Evolutionary conservation across 2,329 filamentous ascomycete genomes (phyloP).

Genomic region (Penicillium brasilianum): DNA sequence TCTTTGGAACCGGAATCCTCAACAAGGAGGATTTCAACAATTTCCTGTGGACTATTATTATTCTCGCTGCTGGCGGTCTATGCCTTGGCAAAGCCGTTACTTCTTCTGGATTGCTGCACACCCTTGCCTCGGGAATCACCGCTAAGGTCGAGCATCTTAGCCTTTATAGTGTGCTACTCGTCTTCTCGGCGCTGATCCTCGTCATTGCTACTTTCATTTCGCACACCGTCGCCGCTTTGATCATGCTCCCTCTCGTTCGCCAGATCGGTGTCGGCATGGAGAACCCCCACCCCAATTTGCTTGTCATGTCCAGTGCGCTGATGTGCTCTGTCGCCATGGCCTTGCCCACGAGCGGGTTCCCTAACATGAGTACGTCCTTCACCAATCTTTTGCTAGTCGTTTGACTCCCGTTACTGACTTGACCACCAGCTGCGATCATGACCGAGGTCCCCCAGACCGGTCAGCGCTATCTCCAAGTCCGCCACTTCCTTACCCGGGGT

Average conservation of each 20-base stretch:
- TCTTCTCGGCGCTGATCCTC: slow-evolving; percentile 82
- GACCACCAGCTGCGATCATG: slow-evolving; percentile 86
- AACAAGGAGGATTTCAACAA: slow-evolving; percentile 99
- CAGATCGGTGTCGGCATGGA: slow-evolving; percentile 85
- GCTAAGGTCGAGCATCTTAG: slow-evolving; percentile 74
- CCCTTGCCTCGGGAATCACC: slow-evolving; percentile 80
- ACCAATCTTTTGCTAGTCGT: slow-evolving; percentile 17
- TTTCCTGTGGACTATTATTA: slow-evolving; percentile 99
- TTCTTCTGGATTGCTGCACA: slow-evolving; percentile 88
- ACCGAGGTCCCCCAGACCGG: slow-evolving; percentile 93
- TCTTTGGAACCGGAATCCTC: slow-evolving; percentile 94
- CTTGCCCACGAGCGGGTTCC: slow-evolving; percentile 92
- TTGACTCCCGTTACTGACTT: slow-evolving; percentile 11
- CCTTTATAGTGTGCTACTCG: slow-evolving; percentile 82
- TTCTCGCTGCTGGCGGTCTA: slow-evolving; percentile 90
- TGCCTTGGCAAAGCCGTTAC: slow-evolving; percentile 93
- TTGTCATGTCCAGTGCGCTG: slow-evolving; percentile 92
- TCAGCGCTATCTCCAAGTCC: slow-evolving; percentile 86
- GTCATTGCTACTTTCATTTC: slow-evolving; percentile 97
- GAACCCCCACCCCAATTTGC: slow-evolving; percentile 86
- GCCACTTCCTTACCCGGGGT: slow-evolving; percentile 93
- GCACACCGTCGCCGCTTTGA: slow-evolving; percentile 93
- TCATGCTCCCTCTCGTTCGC: slow-evolving; percentile 87
- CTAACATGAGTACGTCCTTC: slow-evolving; percentile 91
- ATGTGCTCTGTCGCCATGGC: slow-evolving; percentile 99